Evolutionary conservation across 176 grass and related monocot species (phyloP).

Genomic region (Lolium multiflorum): DNA sequence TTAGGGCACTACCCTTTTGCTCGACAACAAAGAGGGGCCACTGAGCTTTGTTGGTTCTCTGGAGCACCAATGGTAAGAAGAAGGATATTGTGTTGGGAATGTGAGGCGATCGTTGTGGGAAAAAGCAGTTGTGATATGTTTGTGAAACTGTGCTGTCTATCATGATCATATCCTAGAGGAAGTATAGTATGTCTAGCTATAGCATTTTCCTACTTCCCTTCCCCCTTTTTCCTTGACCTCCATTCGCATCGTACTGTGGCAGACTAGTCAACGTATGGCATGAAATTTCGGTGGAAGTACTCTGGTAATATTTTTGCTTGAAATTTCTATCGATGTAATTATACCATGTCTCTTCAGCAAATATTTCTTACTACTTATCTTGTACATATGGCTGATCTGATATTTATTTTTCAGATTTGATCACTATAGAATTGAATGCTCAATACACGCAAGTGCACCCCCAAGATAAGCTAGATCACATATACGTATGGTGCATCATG

Average conservation of each 20-base stretch:
- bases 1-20: background rate
- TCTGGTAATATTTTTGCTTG: background rate
- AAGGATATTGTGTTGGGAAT: slow-evolving; percentile 20
- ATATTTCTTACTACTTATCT: background rate
- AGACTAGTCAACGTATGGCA: background rate
- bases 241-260: background rate
- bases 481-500: slow-evolving; percentile 1
- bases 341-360: background rate
- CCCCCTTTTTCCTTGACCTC: slow-evolving; percentile 7
- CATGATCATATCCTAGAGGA: slow-evolving; percentile 14
- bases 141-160: background rate
- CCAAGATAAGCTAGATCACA: slow-evolving; percentile 9
- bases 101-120: slow-evolving; percentile 15
- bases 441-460: background rate
- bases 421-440: slow-evolving; percentile 1
- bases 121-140: slow-evolving; percentile 5
- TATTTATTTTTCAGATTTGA: background rate
- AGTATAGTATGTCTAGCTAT: background rate
- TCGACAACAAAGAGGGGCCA: slow-evolving; percentile 17
- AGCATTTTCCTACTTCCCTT: background rate
- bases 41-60: slow-evolving; percentile 25
- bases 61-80: slow-evolving; percentile 5
- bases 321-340: background rate
- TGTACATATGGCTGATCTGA: background rate
- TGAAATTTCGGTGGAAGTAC: background rate